These are phyloP conservation scores for Trypanosomatidae sp. DNA, from an alignment of 208 protist genomes.

Conservation along the genomic window DNA sequence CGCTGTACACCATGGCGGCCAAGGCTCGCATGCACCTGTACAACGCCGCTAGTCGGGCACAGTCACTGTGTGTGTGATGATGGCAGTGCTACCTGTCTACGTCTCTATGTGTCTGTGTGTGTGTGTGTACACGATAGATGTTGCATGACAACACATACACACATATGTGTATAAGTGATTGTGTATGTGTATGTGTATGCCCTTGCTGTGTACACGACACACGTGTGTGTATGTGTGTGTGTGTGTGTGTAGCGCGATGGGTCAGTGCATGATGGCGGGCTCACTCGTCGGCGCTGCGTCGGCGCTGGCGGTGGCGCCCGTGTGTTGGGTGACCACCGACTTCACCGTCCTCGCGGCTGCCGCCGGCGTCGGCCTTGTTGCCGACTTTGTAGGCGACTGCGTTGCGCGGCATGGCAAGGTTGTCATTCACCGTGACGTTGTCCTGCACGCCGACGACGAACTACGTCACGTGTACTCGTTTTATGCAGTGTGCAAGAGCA, in stretches of 20 bases:
- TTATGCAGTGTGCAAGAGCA: slow-evolving; percentile 64
- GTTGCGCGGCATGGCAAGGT: slow-evolving; percentile 65
- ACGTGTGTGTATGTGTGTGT: not conserved
- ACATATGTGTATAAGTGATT: too few species aligned
- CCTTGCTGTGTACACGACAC: too few species aligned
- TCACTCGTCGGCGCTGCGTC: slow-evolving; percentile 31
- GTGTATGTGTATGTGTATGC: too few species aligned
- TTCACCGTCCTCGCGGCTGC: slow-evolving; percentile 31
- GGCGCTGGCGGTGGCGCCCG: slow-evolving; percentile 42
- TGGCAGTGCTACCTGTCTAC: too few species aligned
- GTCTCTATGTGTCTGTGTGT: too few species aligned
- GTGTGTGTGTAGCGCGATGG: too few species aligned
- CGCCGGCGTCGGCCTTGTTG: slow-evolving; percentile 37
- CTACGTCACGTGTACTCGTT: slow-evolving; percentile 85
- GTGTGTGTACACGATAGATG: too few species aligned
- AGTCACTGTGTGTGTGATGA: too few species aligned
- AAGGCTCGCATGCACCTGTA: too few species aligned
- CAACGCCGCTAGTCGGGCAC: too few species aligned
- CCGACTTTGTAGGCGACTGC: slow-evolving; percentile 80
- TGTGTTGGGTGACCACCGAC: slow-evolving; percentile 38
- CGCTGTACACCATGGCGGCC: too few species aligned
- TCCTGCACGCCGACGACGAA: slow-evolving; percentile 63
- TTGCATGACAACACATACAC: too few species aligned
- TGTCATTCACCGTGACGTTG: slow-evolving; percentile 77
- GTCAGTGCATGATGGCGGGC: slow-evolving; percentile 67